phyloP scores from a whole-genome alignment of 257 asterid species.

The Echium plantagineum region DNA sequence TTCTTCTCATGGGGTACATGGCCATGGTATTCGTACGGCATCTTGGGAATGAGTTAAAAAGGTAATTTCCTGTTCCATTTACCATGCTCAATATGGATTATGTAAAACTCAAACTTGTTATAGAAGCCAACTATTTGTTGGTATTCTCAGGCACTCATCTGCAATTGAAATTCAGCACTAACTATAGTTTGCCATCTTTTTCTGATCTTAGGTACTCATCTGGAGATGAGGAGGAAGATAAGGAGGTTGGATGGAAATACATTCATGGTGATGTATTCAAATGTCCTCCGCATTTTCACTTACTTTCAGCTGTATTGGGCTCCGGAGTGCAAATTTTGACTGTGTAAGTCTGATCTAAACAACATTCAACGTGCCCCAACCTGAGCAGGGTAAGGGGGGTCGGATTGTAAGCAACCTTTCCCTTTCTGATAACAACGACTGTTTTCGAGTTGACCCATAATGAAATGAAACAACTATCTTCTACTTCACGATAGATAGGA shows the following conservation, averaged over 20 bases:
- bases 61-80: slow-evolving; percentile 29
- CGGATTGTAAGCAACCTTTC: too few relatives aligned
- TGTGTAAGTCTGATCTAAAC: slow-evolving; percentile 30
- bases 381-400: too few relatives aligned
- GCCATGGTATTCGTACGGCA: slow-evolving; percentile 40
- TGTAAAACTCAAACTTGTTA: too few relatives aligned
- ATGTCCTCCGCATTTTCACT: slow-evolving; percentile 49
- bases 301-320: slow-evolving; percentile 69
- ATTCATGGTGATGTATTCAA: slow-evolving; percentile 59
- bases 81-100: too few relatives aligned
- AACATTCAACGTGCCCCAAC: too few relatives aligned
- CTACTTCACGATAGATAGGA: too few relatives aligned
- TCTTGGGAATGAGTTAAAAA: slow-evolving; percentile 67
- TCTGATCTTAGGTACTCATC: slow-evolving; percentile 44
- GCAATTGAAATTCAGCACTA: background rate
- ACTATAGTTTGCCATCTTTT: background rate
- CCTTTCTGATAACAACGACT: too few relatives aligned
- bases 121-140: background rate
- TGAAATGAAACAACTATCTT: too few relatives aligned
- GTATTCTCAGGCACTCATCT: too few relatives aligned
- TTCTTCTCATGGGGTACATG: slow-evolving; percentile 60
- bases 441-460: too few relatives aligned
- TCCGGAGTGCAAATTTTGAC: slow-evolving; percentile 64
- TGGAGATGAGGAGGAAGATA: slow-evolving; percentile 79
- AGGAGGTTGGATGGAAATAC: slow-evolving; percentile 73